Base-by-base conservation (phyloP, 2,329 filamentous ascomycete genomes). In the Aspergillus nomiae region DNA sequence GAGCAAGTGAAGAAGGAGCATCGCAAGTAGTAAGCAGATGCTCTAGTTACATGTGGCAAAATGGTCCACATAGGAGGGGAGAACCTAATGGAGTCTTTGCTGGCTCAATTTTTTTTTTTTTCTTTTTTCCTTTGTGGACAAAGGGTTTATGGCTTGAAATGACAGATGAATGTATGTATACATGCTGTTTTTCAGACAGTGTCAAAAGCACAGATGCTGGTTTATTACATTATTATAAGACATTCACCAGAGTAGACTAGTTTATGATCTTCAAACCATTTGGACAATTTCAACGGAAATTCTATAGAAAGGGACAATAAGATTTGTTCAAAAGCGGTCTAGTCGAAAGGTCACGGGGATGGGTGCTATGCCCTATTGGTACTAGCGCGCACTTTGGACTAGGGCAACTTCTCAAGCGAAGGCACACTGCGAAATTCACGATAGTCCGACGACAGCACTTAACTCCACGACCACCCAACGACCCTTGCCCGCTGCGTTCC, bases 371-470 rank as follows among this genome's bases (percentile, higher is more conserved):
- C 73, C 68, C 0, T 0, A 32, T 61, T 0, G 1, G 45, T 73
- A 19, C 67, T 80, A 80, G 78, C 64, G 43, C 64, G 46, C 64
- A 66, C 64, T 68, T 63, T 71, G 69, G 68, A 69, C 72, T 78
- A 79, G 77, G 77, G 77, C 76, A 76, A 79, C 71, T 73, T 73
- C 69, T 77, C 77, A 79, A 80, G 77, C 77, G 77, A 79, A 76
- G 74, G 32, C 73, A 79, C 77, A 78, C 71, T 77, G 77, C 76
- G 74, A 79, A 80, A 78, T 80, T 80, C 77, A 73, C 70, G 71
- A 75, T 69, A 70, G 67, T 67, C 63, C 71, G 71, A 73, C 77
- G 74, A 78, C 73, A 78, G 74, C 73, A 74, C 70, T 74, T 71
- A 74, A 74, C 70, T 72, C 71, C 71, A 70, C 75, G 76, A 79